Conservation (phyloP, 2,329 filamentous ascomycete genomes). For the Penicillium crustosum region DNA sequence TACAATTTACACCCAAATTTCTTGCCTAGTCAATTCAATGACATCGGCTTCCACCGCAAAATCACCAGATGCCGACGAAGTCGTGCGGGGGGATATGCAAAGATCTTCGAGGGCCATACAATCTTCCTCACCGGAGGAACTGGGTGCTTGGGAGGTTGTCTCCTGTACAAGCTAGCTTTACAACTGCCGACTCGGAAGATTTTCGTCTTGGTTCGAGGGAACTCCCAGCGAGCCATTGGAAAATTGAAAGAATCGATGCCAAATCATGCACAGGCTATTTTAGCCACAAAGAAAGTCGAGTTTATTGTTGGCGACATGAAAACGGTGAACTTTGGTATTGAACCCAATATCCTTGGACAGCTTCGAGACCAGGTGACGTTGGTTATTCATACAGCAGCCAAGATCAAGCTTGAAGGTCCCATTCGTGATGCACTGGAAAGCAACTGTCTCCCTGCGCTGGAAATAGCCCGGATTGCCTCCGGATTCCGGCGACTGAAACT, state of each 20-base stretch:
- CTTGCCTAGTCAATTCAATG: slow-evolving; percentile 2
- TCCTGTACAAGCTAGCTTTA: slow-evolving; percentile 35
- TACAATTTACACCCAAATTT: too few species aligned
- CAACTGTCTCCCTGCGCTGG: slow-evolving; percentile 35
- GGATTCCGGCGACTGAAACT: slow-evolving; percentile 30
- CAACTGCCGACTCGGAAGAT: slow-evolving; percentile 36
- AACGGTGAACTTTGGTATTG: slow-evolving; percentile 28
- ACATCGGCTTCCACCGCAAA: slow-evolving; percentile 6
- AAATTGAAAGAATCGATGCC: slow-evolving; percentile 35
- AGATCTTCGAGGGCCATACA: slow-evolving; percentile 26
- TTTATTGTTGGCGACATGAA: slow-evolving; percentile 33
- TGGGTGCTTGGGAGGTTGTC: slow-evolving; percentile 35
- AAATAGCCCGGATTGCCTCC: slow-evolving; percentile 29
- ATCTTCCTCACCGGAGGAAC: slow-evolving; percentile 35
- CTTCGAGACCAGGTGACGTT: slow-evolving; percentile 33
- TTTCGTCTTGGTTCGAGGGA: slow-evolving; percentile 30
- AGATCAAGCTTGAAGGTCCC: slow-evolving; percentile 31
- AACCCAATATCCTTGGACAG: slow-evolving; percentile 12
- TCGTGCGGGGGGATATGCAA: slow-evolving; percentile 30
- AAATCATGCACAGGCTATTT: slow-evolving; percentile 27
- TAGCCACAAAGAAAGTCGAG: slow-evolving; percentile 28
- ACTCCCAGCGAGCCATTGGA: slow-evolving; percentile 24
- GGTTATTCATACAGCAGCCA: slow-evolving; percentile 36
- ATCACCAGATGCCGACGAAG: slow-evolving; percentile 16
- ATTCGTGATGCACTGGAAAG: slow-evolving; percentile 31